Evolutionary conservation across 495 filamentous ascomycete species (phyloP).

Genomic region (Chaetomidium leptoderma): DNA sequence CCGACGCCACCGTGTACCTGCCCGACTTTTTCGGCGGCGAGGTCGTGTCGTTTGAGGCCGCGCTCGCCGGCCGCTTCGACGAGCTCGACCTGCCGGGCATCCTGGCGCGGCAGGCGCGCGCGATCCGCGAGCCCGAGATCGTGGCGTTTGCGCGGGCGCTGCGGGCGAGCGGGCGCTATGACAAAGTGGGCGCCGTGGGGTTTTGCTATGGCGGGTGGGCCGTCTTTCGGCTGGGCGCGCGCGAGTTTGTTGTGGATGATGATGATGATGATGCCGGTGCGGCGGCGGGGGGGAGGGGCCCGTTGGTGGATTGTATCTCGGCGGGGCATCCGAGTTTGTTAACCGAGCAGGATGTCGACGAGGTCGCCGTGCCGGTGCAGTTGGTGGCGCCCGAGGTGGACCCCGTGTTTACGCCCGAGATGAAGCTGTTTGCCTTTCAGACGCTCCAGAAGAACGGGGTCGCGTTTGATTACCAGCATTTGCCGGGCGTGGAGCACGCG

Average conservation of each 20-base stretch:
- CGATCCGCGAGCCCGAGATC: constrained; percentile 51
- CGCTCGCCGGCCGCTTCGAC: constrained; percentile 30
- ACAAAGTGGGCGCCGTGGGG: constrained; percentile 51
- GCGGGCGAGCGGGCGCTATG: constrained; percentile 30
- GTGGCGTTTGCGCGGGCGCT: constrained; percentile 46
- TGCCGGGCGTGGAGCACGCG: constrained; percentile 51
- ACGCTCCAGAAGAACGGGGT: constrained; percentile 42
- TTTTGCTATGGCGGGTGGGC: constrained; percentile 63
- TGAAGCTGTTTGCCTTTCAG: constrained; percentile 46
- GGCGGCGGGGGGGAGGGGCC: constrained; percentile 24
- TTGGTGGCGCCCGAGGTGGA: constrained; percentile 57
- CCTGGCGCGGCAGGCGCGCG: constrained; percentile 38
- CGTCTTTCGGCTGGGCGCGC: not conserved
- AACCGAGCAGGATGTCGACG: constrained; percentile 48
- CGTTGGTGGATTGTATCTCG: constrained; percentile 55
- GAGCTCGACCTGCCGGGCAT: constrained; percentile 43
- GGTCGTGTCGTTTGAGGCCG: constrained; percentile 28
- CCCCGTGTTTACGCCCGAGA: constrained; percentile 42
- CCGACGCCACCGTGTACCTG: constrained; percentile 50
- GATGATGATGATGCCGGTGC: no score
- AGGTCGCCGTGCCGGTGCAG: constrained; percentile 51
- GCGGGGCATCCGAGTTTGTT: constrained; percentile 52
- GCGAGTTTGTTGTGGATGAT: constrained; percentile 34
- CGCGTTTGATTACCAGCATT: constrained; percentile 55
- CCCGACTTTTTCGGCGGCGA: constrained; percentile 54